Evolutionary conservation across 1,284 basidiomycete species (phyloP), one percentile per base, ranked within the genome.

Genomic region (Malassezia caprae): DNA sequence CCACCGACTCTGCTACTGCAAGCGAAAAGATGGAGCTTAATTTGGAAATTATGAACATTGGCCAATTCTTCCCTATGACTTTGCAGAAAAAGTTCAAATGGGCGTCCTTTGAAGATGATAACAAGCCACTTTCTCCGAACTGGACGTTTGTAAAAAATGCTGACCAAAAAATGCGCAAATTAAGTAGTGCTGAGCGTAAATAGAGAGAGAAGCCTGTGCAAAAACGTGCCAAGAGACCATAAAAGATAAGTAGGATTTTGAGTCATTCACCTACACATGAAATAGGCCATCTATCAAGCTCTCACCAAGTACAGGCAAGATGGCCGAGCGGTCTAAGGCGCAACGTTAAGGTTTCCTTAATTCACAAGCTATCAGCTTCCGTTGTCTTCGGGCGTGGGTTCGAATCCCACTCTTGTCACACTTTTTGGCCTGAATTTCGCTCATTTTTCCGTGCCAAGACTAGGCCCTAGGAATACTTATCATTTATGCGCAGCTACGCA

Each of bases 31-130:
- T 74, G 67, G 68, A 74, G 44, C 50, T 74, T 12, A 53, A 66
- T 8, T 37, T 72, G 48, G 59, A 66, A 47, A 62, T 69, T 31
- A 64, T 72, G 59, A 65, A 68, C 47, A 63, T 72, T 43, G 51
- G 56, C 45, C 62, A 68, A 24, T 71, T 68, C 56, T 74, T 74
- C 51, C 67, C 72, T n/a, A 63, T 63, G 37, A 64, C 68, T 23
- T 62, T 74, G 55, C 69, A 71, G 41, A 74, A 74, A 56, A 74
- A 74, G 61, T 74, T 74, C 61, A 67, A 67, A 40, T 69, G 67
- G 68, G 67, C 67, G 0, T 62, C 65, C 3, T 58, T 58, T 12
- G 64, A 60, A 44, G 63, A 69, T 50, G 52, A 65, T 19, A 62
- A 63, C 7, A 53, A 57, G n/a, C 62, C 63, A 46, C 61, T 69